Base-by-base conservation (phyloP, 2,329 filamentous ascomycete genomes). In the Phaeoacremonium minimum region DNA sequence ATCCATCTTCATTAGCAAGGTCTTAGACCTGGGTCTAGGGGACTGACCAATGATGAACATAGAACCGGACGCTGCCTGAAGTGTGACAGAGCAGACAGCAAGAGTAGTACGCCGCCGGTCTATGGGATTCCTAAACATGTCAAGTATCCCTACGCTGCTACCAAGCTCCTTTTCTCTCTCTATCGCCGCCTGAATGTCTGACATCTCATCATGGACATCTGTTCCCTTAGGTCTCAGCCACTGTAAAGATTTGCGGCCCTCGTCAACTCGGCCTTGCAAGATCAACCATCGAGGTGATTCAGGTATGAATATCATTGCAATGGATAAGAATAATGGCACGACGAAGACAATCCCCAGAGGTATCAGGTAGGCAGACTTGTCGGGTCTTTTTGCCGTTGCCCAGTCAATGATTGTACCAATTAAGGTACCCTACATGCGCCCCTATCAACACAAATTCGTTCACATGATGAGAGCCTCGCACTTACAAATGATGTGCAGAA, bases 111-210 rank as follows among this genome's bases (percentile, higher is more conserved):
- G 55, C 18, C 66, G 48, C 16, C 66, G 54, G 47, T 71, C 66
- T 15, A 69, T 51, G 4, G 66, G 63, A 40, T 68, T 63, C 32
- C 52, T 59, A 52, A 67, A 63, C 52, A 70, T 64, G 43, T 71
- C 66, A 30, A 63, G 43, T 9, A 68, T 45, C 40, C 56, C 52
- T 3, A 58, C 52, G 31, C 50, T 48, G 33, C 50, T 53, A n/a
- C 56, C 56, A 28, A 63, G 30, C 33, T 57, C 53, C 7, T 45
- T 41, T 38, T 65, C 61, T 19, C 51, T 45, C 6, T 57, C 51
- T 19, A 63, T 58, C 3, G 58, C 58, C n/a, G 45, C 44, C 28
- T 52, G 44, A 22, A 64, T 62, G 35, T 58, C 53, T 13, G 43
- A 43, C 32, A 60, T 45, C 38, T 64, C 60, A 14, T 47, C 45